Evolutionary conservation across 139 green algal species (phyloP).

Genomic region (Asterochloris erici): DNA sequence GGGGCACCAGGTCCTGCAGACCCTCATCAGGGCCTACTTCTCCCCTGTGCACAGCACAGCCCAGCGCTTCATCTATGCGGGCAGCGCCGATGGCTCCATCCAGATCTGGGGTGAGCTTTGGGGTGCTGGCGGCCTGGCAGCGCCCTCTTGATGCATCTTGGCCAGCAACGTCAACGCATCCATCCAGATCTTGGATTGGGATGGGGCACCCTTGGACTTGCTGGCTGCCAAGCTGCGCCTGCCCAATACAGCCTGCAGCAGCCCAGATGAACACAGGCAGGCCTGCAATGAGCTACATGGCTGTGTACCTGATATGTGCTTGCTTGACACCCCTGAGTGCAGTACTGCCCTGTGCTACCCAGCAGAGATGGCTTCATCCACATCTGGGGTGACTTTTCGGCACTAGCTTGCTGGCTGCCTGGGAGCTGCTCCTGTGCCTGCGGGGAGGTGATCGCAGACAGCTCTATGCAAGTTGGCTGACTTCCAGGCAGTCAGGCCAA

Average conservation of each 20-base stretch:
- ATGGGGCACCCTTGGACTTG: neutral
- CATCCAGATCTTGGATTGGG: too few relatives aligned
- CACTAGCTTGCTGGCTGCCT: too few relatives aligned
- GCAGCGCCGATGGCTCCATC: constrained; percentile 61
- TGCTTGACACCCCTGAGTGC: too few relatives aligned
- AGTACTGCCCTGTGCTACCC: too few relatives aligned
- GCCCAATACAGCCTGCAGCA: too few relatives aligned
- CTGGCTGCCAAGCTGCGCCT: neutral
- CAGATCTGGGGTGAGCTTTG: constrained; percentile 53
- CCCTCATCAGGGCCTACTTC: constrained; percentile 94
- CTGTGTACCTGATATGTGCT: too few relatives aligned
- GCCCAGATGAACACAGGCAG: too few relatives aligned
- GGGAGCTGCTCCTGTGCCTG: too few relatives aligned
- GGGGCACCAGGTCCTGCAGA: constrained; percentile 84
- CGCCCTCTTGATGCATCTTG: neutral
- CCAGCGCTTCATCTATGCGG: constrained; percentile 90
- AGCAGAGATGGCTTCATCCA: neutral
- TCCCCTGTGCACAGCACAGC: constrained; percentile 68
- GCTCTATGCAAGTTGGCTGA: too few relatives aligned
- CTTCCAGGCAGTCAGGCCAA: too few relatives aligned
- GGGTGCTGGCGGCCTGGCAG: neutral
- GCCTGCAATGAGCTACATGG: too few relatives aligned
- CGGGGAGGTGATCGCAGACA: too few relatives aligned
- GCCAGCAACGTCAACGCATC: neutral
- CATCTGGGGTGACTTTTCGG: neutral